These are phyloP conservation scores for Solanum boliviense DNA, from an alignment of 257 asterid genomes.

Conservation along the genomic window DNA sequence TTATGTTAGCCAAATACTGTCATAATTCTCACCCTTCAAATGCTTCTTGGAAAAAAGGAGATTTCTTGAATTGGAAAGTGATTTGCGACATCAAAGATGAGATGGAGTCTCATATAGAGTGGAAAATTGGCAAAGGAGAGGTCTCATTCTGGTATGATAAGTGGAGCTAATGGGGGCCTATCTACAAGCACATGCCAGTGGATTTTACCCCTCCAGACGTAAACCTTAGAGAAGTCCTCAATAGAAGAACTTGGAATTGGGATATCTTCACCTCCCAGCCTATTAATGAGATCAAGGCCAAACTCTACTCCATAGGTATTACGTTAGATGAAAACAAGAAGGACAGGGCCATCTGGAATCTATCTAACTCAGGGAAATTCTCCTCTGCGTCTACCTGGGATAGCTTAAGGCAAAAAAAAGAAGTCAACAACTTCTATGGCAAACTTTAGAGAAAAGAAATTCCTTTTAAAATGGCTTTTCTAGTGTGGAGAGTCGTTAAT, in stretches of 20 bases:
- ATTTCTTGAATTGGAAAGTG: neutral
- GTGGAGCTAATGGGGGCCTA: neutral
- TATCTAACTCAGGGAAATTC: neutral
- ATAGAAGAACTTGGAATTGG: neutral
- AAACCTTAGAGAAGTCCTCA: neutral
- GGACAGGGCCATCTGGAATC: neutral
- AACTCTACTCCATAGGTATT: neutral
- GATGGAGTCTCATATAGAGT: neutral
- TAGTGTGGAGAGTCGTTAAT: neutral
- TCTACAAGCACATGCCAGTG: neutral
- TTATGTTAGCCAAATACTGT: neutral
- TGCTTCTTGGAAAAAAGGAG: neutral
- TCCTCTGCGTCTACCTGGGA: neutral
- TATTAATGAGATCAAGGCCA: neutral
- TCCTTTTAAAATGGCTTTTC: neutral
- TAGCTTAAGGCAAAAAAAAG: neutral
- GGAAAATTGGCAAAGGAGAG: neutral
- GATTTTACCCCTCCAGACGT: neutral
- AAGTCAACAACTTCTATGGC: neutral
- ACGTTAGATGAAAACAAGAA: neutral
- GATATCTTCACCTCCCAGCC: neutral
- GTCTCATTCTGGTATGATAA: neutral
- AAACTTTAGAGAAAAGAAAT: neutral
- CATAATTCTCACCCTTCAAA: neutral
- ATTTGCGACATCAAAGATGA: neutral